Evolutionary conservation across 306 rosid genomes (phyloP), one percentile per base, ranked within the genome.

Genomic region (Phaseolus lunatus): DNA sequence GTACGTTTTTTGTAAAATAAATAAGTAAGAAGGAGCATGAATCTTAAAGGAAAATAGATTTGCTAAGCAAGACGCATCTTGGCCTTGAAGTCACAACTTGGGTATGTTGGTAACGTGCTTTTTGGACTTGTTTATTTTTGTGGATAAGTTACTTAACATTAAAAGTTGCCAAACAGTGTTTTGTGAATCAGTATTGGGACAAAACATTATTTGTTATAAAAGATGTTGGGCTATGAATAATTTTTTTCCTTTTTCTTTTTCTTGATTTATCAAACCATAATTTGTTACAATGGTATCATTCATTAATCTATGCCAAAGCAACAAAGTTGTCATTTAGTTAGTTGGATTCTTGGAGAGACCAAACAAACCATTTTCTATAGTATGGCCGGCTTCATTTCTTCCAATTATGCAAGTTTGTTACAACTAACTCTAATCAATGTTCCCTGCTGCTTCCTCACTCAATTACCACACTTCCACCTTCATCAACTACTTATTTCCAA

Each of bases 391-490:
- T 77, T 33, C 61, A 56, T 65, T 43, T 43, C 44, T 78, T 67
- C 31, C 63, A 76, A 82, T 82, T 63, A 82, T 82, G 53, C 73
- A 73, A 16, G 71, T 84, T 84, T 84, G 87, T 84, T 79, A 69
- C 81, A 79, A 79, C 84, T 43, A 79, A 84, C 70, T 9, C 57
- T 50, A 43, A 74, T 68, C 41, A 61, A 67, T 61, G 62, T 75
- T 49, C 20, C 10, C 31, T 50, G 5, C 62, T 54, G 70, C 57
- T 59, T 59, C 54, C 69, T 77, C 54, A 65, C 48, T 77, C 83
- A 44, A 41, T 67, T 22, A 16, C 33, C 43, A 49, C 70, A 63
- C 65, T 52, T 24, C 35, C 71, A 44, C 37, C 15, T 70, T 43
- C 22, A 35, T 20, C 1, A 58, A 22, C 27, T 18, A 66, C 23